Conservation (phyloP, 352 stramenopile species). For the Globisporangium parvum region DNA sequence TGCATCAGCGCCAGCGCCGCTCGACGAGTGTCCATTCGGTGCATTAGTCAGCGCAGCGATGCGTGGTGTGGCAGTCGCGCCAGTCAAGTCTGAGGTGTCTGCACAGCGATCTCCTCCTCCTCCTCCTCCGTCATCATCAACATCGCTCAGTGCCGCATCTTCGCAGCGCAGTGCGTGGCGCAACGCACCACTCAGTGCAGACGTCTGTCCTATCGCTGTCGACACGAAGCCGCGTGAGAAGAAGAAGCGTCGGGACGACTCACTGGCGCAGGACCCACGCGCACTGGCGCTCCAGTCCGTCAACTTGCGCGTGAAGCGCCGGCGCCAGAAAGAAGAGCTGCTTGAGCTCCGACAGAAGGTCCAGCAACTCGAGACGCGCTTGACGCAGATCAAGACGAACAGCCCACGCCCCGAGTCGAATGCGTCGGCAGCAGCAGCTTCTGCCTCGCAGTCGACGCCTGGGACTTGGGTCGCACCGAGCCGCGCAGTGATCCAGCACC, state of each 20-base stretch:
- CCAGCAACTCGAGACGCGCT: constrained; percentile 10
- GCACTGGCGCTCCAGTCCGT: constrained; percentile 8
- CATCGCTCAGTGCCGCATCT: not conserved
- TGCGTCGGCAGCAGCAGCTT: not conserved
- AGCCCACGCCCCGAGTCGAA: too few relatives aligned
- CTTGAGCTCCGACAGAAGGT: constrained; percentile 13
- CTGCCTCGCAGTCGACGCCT: not conserved
- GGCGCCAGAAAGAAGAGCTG: constrained; percentile 10
- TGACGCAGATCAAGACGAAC: constrained; percentile 6
- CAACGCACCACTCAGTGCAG: not conserved
- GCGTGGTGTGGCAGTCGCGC: not conserved
- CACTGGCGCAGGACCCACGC: constrained; percentile 1
- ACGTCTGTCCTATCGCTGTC: constrained; percentile 1
- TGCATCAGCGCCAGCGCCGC: not conserved
- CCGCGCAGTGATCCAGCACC: constrained; percentile 3
- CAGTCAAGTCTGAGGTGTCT: not conserved
- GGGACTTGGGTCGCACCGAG: not conserved
- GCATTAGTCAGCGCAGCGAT: not conserved
- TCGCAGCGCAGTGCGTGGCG: not conserved
- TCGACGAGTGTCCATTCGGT: not conserved
- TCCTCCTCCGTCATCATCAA: too few relatives aligned
- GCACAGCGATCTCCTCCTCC: too few relatives aligned
- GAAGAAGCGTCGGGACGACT: constrained; percentile 9
- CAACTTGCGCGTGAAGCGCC: constrained; percentile 11
- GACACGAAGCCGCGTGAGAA: constrained; percentile 6